Conservation (phyloP, 495 filamentous ascomycete species). For the Rostrohypoxylon terebratum region DNA sequence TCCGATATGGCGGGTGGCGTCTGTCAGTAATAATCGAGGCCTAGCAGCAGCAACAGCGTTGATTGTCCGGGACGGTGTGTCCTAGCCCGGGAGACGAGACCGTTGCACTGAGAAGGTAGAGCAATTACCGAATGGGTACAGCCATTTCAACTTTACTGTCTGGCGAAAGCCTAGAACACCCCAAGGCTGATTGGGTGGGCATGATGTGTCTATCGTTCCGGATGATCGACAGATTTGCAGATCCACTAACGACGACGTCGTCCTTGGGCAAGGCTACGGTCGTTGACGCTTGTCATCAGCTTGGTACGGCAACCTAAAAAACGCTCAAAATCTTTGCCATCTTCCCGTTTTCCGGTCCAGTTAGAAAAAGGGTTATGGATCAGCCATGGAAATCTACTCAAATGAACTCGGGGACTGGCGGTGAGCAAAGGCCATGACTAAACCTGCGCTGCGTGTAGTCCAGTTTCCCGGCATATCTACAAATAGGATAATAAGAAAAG, state of each 20-base stretch:
- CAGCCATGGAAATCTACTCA: conserved; percentile 24
- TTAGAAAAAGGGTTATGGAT: conserved; percentile 25
- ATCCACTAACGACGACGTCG: conserved; percentile 42
- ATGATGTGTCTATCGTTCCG: conserved; percentile 40
- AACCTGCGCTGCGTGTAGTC: conserved; percentile 24
- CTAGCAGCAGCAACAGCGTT: conserved; percentile 18
- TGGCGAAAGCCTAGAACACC: conserved; percentile 40
- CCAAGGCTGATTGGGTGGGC: conserved; percentile 42
- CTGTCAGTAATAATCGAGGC: conserved; percentile 37
- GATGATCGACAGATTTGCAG: conserved; percentile 46
- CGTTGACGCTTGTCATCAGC: conserved; percentile 15
- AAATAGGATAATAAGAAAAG: conserved; percentile 29
- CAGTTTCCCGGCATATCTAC: conserved; percentile 39
- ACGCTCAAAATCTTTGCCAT: conserved; percentile 18
- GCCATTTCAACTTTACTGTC: conserved; percentile 17
- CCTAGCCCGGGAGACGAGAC: conserved; percentile 32
- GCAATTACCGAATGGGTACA: conserved; percentile 28
- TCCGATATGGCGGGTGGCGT: conserved; percentile 43
- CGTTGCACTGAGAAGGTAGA: conserved; percentile 23
- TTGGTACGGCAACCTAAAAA: conserved; percentile 11
- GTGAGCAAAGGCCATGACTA: conserved; percentile 40
- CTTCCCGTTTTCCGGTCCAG: conserved; percentile 22
- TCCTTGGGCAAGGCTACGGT: conserved; percentile 43
- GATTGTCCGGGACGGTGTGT: conserved; percentile 34
- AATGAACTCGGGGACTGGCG: conserved; percentile 42